These are phyloP conservation scores for Neoscytalidium dimidiatum DNA, from an alignment of 2,329 filamentous ascomycete species.

Conservation along the genomic window DNA sequence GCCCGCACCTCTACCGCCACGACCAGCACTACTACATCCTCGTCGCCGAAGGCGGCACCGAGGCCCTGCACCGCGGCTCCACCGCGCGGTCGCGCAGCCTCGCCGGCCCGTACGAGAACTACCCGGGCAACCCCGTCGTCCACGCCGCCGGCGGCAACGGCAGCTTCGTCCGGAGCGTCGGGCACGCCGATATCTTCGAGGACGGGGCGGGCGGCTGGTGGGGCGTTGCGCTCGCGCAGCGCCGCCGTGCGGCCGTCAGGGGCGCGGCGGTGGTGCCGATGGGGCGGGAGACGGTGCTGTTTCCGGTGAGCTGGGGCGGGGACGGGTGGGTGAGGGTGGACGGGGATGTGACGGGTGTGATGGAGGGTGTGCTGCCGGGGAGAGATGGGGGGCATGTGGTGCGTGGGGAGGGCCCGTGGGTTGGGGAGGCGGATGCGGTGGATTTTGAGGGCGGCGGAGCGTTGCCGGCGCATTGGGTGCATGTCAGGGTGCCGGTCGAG, in stretches of 20 bases:
- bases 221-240: slow-evolving; percentile 40
- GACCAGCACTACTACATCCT: slow-evolving; percentile 36
- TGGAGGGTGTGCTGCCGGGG: slow-evolving; percentile 47
- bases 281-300: slow-evolving; percentile 57
- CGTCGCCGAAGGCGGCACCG: slow-evolving; percentile 28
- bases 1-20: slow-evolving; percentile 33
- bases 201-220: slow-evolving; percentile 56
- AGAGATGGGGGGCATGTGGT: slow-evolving; percentile 29
- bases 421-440: slow-evolving; percentile 46
- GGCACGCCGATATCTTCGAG: slow-evolving; percentile 59
- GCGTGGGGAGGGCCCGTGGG: slow-evolving; percentile 46
- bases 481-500: slow-evolving; percentile 56
- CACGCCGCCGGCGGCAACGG: slow-evolving; percentile 30
- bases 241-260: slow-evolving; percentile 33
- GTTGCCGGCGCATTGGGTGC: slow-evolving; percentile 57
- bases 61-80: slow-evolving; percentile 27
- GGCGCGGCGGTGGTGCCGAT: slow-evolving; percentile 52
- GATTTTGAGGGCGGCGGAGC: slow-evolving; percentile 47
- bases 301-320: slow-evolving; percentile 50
- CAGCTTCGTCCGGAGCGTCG: slow-evolving; percentile 51
- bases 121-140: slow-evolving; percentile 28
- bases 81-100: slow-evolving; percentile 32
- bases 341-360: slow-evolving; percentile 46
- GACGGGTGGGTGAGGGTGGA: slow-evolving; percentile 31
- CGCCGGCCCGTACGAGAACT: slow-evolving; percentile 28